Conservation (phyloP, 768 basidiomycete species). For the Termitomyces sp. region DNA sequence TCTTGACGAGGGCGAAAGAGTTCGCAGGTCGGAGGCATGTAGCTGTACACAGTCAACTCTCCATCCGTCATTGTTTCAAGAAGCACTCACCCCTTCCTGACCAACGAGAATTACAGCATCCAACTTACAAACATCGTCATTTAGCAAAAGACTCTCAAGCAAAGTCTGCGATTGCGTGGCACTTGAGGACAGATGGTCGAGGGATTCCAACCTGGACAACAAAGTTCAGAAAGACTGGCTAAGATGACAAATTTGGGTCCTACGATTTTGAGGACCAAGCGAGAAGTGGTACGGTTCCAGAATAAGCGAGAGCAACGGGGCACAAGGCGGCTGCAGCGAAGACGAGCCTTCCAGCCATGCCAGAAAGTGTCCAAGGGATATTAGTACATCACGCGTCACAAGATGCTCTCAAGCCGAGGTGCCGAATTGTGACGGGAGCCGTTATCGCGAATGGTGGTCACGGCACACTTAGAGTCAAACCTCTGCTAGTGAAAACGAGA, state of each 20-base stretch:
- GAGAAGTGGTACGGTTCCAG: slow-evolving; percentile 57
- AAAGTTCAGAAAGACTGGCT: not conserved
- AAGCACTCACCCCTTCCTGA: slow-evolving; percentile 60
- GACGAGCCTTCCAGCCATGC: slow-evolving; percentile 38
- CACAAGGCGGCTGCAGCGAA: slow-evolving; percentile 38
- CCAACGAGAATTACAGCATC: slow-evolving; percentile 65
- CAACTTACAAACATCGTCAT: slow-evolving; percentile 49
- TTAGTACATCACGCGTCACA: not conserved
- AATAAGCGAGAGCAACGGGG: slow-evolving; percentile 48
- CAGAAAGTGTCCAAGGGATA: not conserved
- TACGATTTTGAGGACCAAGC: slow-evolving; percentile 70
- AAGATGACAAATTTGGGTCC: slow-evolving; percentile 1
- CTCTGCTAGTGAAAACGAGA: too few species aligned
- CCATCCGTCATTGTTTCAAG: not conserved
- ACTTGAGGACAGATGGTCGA: slow-evolving; percentile 35
- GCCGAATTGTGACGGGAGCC: too few species aligned
- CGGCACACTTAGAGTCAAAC: too few species aligned
- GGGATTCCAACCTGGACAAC: slow-evolving; percentile 37
- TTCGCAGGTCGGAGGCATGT: slow-evolving; percentile 71
- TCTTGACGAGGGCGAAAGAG: slow-evolving; percentile 44
- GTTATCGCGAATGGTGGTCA: too few species aligned
- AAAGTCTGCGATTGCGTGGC: slow-evolving; percentile 27
- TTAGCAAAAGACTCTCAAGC: slow-evolving; percentile 36
- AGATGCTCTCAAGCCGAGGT: not conserved
- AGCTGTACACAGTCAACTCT: slow-evolving; percentile 27